These are phyloP conservation scores for Candida koratica DNA, from an alignment of 805 yeast genomes.

Conservation along the genomic window DNA sequence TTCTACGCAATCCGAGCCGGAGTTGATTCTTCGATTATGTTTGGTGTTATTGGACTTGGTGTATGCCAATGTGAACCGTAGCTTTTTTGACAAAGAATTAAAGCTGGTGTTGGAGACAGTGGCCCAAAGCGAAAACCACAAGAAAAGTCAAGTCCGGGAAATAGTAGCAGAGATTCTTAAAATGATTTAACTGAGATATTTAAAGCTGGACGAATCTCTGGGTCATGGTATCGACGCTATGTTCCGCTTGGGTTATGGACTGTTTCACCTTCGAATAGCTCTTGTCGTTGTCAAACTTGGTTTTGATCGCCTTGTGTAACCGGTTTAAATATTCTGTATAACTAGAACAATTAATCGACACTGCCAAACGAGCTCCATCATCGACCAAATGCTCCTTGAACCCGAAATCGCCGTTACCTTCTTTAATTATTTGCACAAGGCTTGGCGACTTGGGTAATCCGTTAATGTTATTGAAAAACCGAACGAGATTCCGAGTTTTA, in stretches of 20 bases:
- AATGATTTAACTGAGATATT: neutral
- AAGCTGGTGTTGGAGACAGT: constrained; percentile 6
- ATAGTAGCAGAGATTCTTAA: constrained; percentile 13
- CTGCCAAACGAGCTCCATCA: constrained; percentile 48
- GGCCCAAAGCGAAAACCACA: neutral
- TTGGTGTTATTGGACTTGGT: constrained; percentile 16
- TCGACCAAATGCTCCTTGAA: constrained; percentile 67
- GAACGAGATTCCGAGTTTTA: constrained; percentile 62
- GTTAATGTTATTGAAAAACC: constrained; percentile 43
- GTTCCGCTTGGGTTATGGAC: constrained; percentile 24
- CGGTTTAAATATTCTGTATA: constrained; percentile 65
- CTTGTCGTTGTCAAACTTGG: constrained; percentile 47
- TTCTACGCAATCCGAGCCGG: constrained; percentile 21
- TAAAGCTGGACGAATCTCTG: constrained; percentile 38
- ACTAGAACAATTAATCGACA: constrained; percentile 38
- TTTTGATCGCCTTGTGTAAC: constrained; percentile 61
- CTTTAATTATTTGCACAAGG: constrained; percentile 59
- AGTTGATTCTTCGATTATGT: constrained; percentile 27
- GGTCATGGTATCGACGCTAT: constrained; percentile 35
- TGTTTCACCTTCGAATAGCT: constrained; percentile 26
- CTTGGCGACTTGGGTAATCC: constrained; percentile 29
- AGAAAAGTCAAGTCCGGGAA: constrained; percentile 11
- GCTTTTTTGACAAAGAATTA: constrained; percentile 7
- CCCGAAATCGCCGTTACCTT: constrained; percentile 52
- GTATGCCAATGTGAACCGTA: constrained; percentile 12